Evolutionary conservation across 2,329 filamentous ascomycete genomes (phyloP), one percentile per base, ranked within the genome.

Genomic region (Calonectria crousiana): DNA sequence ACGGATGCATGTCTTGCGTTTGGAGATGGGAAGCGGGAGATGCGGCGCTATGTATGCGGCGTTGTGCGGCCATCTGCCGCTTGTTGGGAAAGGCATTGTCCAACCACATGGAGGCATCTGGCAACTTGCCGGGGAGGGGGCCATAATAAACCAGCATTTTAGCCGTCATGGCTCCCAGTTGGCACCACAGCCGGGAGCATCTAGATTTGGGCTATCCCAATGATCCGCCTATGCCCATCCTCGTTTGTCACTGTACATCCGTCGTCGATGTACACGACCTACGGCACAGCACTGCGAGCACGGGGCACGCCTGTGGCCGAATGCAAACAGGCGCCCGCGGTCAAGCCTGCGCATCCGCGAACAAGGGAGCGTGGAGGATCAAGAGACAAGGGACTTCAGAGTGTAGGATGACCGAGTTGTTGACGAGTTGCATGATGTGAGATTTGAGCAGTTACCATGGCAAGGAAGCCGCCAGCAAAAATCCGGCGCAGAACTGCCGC

Each of bases 131-230:
- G 73, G 53, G 58, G 44, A 47, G 77, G 53, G 53, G 51, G 30
- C 16, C 47, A 71, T 75, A 20, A n/a, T n/a, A n/a, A 76, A 75
- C 77, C 77, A 74, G 73, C 75, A 72, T 79, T 65, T 52, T 71
- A 72, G 68, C 71, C 38, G 34, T 60, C 76, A n/a, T n/a, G n/a
- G 73, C 72, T 68, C 65, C 49, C 47, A 18, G 23, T 53, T 72
- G 74, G 75, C 75, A 72, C n/a, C 51, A 53, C 41, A 64, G 51
- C 23, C 58, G 20, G 70, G 53, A n/a, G 36, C 51, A 65, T 69
- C 66, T 66, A 69, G 66, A 73, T 73, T 65, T 60, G 65, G 70
- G 67, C 26, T 38, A 44, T 52, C 41, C 49, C 41, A 28, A 34
- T 32, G 53, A 58, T 36, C 53, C 32, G 53, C 53, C 51, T 30